These are phyloP conservation scores for Torulaspora indica DNA, from an alignment of 805 yeast genomes.

Conservation along the genomic window DNA sequence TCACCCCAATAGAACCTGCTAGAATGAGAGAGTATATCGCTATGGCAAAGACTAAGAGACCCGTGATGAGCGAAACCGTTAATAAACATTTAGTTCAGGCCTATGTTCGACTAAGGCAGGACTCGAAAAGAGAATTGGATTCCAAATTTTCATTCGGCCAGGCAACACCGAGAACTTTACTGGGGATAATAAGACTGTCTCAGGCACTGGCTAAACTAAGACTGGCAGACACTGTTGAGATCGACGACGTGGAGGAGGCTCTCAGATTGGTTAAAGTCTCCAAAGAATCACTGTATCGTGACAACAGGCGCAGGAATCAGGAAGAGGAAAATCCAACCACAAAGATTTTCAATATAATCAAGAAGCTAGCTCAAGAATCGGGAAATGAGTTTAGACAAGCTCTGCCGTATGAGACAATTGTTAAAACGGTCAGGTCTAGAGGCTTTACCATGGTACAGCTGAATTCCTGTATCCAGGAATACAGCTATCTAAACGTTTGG, in stretches of 20 bases:
- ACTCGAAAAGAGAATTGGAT: constrained; percentile 71
- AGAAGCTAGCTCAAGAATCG: constrained; percentile 47
- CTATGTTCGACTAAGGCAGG: constrained; percentile 89
- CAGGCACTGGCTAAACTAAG: constrained; percentile 92
- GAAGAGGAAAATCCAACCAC: constrained; percentile 67
- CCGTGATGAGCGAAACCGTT: constrained; percentile 75
- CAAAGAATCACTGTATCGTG: constrained; percentile 69
- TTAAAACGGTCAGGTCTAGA: constrained; percentile 63
- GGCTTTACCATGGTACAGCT: constrained; percentile 82
- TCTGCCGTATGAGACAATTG: constrained; percentile 46
- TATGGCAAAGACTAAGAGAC: constrained; percentile 77
- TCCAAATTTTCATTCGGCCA: constrained; percentile 78
- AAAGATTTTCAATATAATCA: constrained; percentile 66
- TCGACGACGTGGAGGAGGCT: constrained; percentile 93
- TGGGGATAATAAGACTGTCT: constrained; percentile 86
- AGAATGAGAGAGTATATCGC: constrained; percentile 85
- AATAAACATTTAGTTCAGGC: constrained; percentile 81
- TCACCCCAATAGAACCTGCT: constrained; percentile 70
- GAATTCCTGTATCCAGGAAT: constrained; percentile 68
- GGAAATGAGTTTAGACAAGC: constrained; percentile 34
- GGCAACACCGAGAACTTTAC: constrained; percentile 90
- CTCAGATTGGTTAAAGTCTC: constrained; percentile 80
- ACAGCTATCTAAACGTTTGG: constrained; percentile 70
- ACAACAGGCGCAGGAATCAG: constrained; percentile 42
- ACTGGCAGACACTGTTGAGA: constrained; percentile 63